These are phyloP conservation scores for Globisporangium yorkense DNA, from an alignment of 352 stramenopile genomes.

Conservation along the genomic window DNA sequence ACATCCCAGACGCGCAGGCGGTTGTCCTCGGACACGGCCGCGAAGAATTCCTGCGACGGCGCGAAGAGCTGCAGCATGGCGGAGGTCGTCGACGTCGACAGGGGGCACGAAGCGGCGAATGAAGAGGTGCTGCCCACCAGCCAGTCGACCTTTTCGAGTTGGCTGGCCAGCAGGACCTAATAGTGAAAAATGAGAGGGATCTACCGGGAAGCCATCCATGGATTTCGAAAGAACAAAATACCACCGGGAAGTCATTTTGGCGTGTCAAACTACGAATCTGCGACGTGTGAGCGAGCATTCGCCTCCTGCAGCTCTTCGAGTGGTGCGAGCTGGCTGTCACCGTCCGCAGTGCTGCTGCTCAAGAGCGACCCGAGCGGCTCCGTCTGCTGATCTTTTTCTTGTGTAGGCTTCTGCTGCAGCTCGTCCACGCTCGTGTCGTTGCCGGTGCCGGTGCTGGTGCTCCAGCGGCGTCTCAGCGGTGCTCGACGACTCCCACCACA, in stretches of 20 bases:
- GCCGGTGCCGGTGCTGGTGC: constrained; percentile 1
- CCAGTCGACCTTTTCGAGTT: constrained; percentile 2
- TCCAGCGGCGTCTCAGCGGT: neutral
- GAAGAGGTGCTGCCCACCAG: constrained; percentile 6
- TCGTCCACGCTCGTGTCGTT: neutral
- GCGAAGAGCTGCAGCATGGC: constrained; percentile 68
- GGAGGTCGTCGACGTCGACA: neutral
- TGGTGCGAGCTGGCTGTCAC: neutral
- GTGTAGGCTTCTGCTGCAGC: neutral
- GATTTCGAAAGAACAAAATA: neutral
- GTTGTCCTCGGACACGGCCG: constrained; percentile 74
- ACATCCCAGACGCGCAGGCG: constrained; percentile 82
- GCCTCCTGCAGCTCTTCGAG: constrained; percentile 17
- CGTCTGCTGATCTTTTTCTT: neutral
- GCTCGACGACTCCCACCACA: no score
- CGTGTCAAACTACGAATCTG: neutral
- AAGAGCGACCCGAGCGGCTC: neutral
- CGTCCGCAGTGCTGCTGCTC: constrained; percentile 2
- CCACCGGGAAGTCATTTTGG: neutral
- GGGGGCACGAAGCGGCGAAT: neutral
- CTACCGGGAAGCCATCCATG: no score
- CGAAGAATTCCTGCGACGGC: constrained; percentile 70
- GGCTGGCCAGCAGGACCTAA: neutral
- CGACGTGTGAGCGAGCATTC: constrained; percentile 9
- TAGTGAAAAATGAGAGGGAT: neutral